Percentiles rank a stretch among this genome's conserved stretches.
Evolutionary conservation across 176 grass and related monocot genomes (phyloP).

Genomic region (Typha latifolia): DNA sequence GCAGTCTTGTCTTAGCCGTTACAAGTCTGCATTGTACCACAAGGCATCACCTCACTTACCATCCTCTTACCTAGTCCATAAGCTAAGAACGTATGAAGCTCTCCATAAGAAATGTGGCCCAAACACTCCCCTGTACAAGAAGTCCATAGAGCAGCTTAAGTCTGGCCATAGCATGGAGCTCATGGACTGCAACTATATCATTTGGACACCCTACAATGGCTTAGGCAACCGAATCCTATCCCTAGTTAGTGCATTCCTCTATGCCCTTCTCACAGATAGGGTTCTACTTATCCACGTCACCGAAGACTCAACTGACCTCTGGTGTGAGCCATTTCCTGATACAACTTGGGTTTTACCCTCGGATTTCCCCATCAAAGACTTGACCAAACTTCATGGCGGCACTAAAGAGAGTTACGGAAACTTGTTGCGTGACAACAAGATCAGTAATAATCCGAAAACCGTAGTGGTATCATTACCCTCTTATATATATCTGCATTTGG

Average conservation of each 20-base stretch:
- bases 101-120: conserved; percentile 47
- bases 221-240: conserved; percentile 57
- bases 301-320: conserved; percentile 37
- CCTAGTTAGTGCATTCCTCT: conserved; percentile 36
- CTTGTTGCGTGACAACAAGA: conserved; percentile 17
- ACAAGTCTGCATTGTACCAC: conserved; percentile 42
- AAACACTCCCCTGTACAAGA: conserved; percentile 34
- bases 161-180: conserved; percentile 6
- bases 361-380: conserved; percentile 33
- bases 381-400: not conserved
- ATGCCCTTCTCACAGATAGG: conserved; percentile 44
- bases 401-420: conserved; percentile 7
- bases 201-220: conserved; percentile 39
- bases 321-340: conserved; percentile 62
- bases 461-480: conserved; percentile 22
- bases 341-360: conserved; percentile 36
- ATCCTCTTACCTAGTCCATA: conserved; percentile 30
- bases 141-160: conserved; percentile 26
- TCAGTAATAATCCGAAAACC: not conserved
- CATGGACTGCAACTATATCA: conserved; percentile 37
- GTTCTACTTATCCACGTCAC: conserved; percentile 29
- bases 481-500: conserved; percentile 45
- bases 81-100: conserved; percentile 36
- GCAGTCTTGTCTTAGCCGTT: conserved; percentile 37
- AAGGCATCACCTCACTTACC: conserved; percentile 24